Evolutionary conservation across 2,329 filamentous ascomycete genomes (phyloP).

Genomic region (Arthrinium puccinioides): DNA sequence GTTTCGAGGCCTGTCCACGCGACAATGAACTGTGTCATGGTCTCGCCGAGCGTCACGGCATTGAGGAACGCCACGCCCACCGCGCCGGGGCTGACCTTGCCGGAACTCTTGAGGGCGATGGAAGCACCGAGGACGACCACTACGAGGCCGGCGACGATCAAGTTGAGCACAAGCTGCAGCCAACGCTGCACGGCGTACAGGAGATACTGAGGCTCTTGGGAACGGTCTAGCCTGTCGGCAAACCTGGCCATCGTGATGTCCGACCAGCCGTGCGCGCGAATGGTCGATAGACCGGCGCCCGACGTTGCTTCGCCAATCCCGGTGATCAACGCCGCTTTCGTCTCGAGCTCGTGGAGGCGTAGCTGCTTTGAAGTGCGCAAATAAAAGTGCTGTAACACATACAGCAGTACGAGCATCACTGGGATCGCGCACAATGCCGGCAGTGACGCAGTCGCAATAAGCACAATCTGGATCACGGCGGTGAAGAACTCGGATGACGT

Average conservation of each 20-base stretch:
- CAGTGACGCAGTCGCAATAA: conserved; percentile 31
- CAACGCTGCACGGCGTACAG: conserved; percentile 45
- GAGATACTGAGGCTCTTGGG: conserved; percentile 46
- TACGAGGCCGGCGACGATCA: conserved; percentile 42
- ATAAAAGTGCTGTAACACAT: conserved; percentile 34
- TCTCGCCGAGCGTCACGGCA: conserved; percentile 16
- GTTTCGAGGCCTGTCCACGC: conserved; percentile 10
- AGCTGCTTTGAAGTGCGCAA: conserved; percentile 39
- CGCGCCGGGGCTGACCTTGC: conserved; percentile 16
- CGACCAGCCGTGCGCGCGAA: conserved; percentile 39
- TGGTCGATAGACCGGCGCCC: conserved; percentile 28
- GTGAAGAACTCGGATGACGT: conserved; percentile 9
- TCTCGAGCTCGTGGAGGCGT: conserved; percentile 37
- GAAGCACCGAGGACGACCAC: conserved; percentile 36
- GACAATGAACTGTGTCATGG: conserved; percentile 7
- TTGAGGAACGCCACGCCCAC: conserved; percentile 30
- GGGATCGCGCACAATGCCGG: conserved; percentile 31
- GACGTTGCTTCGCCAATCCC: conserved; percentile 34
- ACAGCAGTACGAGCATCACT: conserved; percentile 26
- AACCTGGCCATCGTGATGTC: conserved; percentile 23
- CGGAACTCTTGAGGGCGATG: conserved; percentile 26
- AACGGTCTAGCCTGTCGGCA: conserved; percentile 31
- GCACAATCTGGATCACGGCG: conserved; percentile 28
- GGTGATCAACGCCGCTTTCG: conserved; percentile 37
- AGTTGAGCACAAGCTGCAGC: conserved; percentile 42